phyloP scores from a whole-genome alignment of 2,329 filamentous ascomycete species.

The Exophiala aquamarina region DNA sequence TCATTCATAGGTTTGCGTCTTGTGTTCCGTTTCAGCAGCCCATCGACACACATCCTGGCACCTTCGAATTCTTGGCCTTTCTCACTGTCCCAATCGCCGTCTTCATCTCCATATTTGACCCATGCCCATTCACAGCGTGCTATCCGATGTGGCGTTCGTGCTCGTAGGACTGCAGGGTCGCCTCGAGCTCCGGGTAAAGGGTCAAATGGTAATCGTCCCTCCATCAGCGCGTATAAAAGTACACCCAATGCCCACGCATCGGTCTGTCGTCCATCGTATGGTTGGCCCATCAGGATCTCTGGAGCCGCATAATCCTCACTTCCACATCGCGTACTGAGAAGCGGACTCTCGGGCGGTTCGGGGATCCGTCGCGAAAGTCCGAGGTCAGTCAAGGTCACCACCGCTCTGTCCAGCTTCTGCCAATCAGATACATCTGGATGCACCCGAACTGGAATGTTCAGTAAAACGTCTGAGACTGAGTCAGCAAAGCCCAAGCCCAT shows the following conservation, averaged over 20 bases:
- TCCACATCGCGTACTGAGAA: slow-evolving; percentile 89
- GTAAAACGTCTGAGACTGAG: slow-evolving; percentile 70
- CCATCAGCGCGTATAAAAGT: slow-evolving; percentile 86
- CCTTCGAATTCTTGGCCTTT: slow-evolving; percentile 67
- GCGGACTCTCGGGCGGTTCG: slow-evolving; percentile 70
- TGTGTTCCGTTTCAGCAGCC: slow-evolving; percentile 76
- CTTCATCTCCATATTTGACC: slow-evolving; percentile 79
- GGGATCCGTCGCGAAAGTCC: slow-evolving; percentile 84
- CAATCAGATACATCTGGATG: slow-evolving; percentile 70
- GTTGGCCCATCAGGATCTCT: slow-evolving; percentile 91
- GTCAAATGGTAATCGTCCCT: slow-evolving; percentile 91
- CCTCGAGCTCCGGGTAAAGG: slow-evolving; percentile 73
- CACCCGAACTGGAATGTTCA: slow-evolving; percentile 73
- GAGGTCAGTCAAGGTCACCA: slow-evolving; percentile 87
- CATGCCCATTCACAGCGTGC: slow-evolving; percentile 94
- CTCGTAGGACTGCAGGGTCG: slow-evolving; percentile 73
- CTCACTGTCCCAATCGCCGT: slow-evolving; percentile 80
- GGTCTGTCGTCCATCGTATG: slow-evolving; percentile 87
- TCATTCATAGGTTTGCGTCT: slow-evolving; percentile 74
- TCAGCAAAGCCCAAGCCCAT: slow-evolving; percentile 21
- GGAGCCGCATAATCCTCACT: slow-evolving; percentile 97
- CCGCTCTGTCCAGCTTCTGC: slow-evolving; percentile 72
- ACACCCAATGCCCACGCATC: slow-evolving; percentile 97
- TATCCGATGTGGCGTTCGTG: slow-evolving; percentile 87
- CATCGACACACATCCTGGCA: slow-evolving; percentile 79